phyloP scores from a whole-genome alignment of 2,329 filamentous ascomycete genomes.

The Aspergillus pseudoterreus region DNA sequence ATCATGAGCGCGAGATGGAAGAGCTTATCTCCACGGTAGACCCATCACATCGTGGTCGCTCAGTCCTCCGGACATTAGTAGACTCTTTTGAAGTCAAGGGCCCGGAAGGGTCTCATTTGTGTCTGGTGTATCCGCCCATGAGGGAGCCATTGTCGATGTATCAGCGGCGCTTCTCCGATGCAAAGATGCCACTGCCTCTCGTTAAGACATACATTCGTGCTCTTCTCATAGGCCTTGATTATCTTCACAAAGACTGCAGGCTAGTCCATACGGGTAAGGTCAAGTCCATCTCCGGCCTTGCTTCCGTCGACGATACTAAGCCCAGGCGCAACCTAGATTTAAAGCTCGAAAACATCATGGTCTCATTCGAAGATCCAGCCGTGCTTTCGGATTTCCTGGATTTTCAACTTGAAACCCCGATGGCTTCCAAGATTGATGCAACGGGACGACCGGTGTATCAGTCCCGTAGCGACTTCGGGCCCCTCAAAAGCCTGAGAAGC shows the following conservation, averaged over 20 bases:
- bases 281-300: conserved; percentile 5
- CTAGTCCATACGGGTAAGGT: conserved; percentile 41
- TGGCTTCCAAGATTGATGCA: conserved; percentile 32
- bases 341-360: conserved; percentile 44
- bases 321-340: conserved; percentile 29
- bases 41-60: conserved; percentile 30
- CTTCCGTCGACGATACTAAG: conserved; percentile 14
- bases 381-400: conserved; percentile 32
- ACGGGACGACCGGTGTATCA: conserved; percentile 32
- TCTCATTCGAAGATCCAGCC: conserved; percentile 29
- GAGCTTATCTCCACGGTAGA: conserved; percentile 30
- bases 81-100: conserved; percentile 33
- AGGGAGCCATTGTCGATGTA: conserved; percentile 37
- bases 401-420: conserved; percentile 27
- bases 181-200: conserved; percentile 30
- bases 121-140: conserved; percentile 38
- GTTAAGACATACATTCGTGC: conserved; percentile 35
- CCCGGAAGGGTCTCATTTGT: conserved; percentile 30
- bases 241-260: conserved; percentile 41
- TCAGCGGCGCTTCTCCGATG: conserved; percentile 26
- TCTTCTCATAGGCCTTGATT: conserved; percentile 41
- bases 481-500: conserved; percentile 23
- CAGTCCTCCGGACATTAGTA: conserved; percentile 31
- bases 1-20: conserved; percentile 30
- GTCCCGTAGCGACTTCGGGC: conserved; percentile 30